A percentile compares a stretch with the other conserved stretches of the same genome.
Conservation (phyloP, 495 filamentous ascomycete species). For the Bathelium albidoporum region DNA sequence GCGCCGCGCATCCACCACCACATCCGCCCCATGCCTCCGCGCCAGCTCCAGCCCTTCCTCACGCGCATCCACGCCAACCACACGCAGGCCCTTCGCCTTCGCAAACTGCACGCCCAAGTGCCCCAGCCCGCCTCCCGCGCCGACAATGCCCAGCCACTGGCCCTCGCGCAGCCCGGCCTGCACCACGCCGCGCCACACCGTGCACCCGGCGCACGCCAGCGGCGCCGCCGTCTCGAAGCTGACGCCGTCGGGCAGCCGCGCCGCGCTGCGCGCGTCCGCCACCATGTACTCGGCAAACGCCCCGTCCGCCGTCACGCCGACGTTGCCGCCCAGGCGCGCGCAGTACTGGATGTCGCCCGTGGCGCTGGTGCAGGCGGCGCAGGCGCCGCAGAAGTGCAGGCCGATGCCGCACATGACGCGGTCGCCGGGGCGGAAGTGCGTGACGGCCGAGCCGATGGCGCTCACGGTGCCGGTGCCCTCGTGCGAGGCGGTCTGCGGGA, state of each 20-base stretch:
- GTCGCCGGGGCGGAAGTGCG: slow-evolving; percentile 38
- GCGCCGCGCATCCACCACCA: slow-evolving; percentile 41
- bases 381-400: slow-evolving; percentile 38
- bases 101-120: slow-evolving; percentile 45
- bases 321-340: slow-evolving; percentile 24
- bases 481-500: slow-evolving; percentile 48
- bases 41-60: slow-evolving; percentile 42
- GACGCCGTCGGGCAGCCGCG: slow-evolving; percentile 38
- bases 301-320: slow-evolving; percentile 41
- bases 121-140: slow-evolving; percentile 49
- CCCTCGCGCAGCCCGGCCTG: slow-evolving; percentile 36
- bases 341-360: slow-evolving; percentile 42
- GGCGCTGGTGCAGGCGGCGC: slow-evolving; percentile 37
- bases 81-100: slow-evolving; percentile 39
- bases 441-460: slow-evolving; percentile 32
- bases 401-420: slow-evolving; percentile 41
- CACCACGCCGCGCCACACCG: slow-evolving; percentile 41
- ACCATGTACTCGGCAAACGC: slow-evolving; percentile 45
- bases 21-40: slow-evolving; percentile 37
- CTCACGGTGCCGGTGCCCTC: slow-evolving; percentile 49
- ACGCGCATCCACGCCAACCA: slow-evolving; percentile 46
- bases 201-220: slow-evolving; percentile 47
- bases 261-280: slow-evolving; percentile 37
- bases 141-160: slow-evolving; percentile 43
- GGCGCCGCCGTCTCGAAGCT: slow-evolving; percentile 43